phyloP scores from a whole-genome alignment of 176 grass and related monocot species.

The Zoysia pacifica region DNA sequence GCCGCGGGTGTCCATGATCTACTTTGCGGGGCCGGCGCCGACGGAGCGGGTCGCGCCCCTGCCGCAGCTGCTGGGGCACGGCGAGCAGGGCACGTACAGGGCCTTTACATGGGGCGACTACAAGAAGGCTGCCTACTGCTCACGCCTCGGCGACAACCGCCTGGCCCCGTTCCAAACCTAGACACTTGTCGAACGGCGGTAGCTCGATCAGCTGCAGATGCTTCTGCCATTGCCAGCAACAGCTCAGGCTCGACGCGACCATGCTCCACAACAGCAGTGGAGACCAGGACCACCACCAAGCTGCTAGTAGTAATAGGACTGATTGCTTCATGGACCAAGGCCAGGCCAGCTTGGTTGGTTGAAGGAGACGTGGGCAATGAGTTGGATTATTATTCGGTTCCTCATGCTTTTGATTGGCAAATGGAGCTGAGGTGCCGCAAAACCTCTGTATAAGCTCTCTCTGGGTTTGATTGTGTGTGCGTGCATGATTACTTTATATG shows the following conservation, averaged over 20 bases:
- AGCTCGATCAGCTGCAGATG: background rate
- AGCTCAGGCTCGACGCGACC: too few species aligned
- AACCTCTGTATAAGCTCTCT: background rate
- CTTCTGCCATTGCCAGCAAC: background rate
- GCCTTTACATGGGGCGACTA: constrained; percentile 92
- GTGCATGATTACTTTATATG: background rate
- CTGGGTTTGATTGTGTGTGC: background rate
- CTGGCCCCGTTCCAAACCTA: constrained; percentile 55
- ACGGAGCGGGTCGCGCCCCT: constrained; percentile 65
- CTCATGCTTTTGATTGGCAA: background rate
- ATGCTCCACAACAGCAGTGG: background rate
- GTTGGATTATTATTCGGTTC: background rate
- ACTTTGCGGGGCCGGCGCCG: constrained; percentile 72
- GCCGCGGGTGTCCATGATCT: constrained; percentile 93
- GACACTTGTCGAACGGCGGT: background rate
- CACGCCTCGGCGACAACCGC: constrained; percentile 75
- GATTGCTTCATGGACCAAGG: background rate
- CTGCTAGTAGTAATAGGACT: background rate
- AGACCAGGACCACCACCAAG: background rate
- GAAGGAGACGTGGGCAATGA: background rate
- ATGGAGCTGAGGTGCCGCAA: background rate
- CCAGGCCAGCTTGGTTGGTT: background rate
- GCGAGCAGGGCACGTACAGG: constrained; percentile 63
- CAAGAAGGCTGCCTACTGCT: constrained; percentile 78
- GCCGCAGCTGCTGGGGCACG: constrained; percentile 62